Conservation (phyloP, 2,329 filamentous ascomycete genomes). For the Chaetomium globosum region DNA sequence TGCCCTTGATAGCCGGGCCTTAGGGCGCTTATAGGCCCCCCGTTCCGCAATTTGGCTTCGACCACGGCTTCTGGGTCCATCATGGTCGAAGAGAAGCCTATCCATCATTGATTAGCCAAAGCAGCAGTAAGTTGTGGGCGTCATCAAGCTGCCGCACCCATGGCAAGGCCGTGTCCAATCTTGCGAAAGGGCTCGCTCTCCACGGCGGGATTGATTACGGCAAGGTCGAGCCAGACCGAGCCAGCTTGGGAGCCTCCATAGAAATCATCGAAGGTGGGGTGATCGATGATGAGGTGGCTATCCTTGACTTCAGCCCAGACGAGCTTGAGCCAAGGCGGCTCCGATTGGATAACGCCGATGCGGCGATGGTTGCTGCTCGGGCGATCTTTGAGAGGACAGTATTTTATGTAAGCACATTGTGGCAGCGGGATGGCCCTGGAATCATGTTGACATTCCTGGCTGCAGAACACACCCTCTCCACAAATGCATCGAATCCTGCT, state of each 20-base stretch:
- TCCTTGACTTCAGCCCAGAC: constrained; percentile 20
- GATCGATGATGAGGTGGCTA: constrained; percentile 16
- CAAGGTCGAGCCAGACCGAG: constrained; percentile 10
- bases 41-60: constrained; percentile 6
- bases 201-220: constrained; percentile 14
- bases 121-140: background rate
- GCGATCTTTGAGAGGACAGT: background rate
- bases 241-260: background rate
- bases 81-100: constrained; percentile 9
- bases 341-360: constrained; percentile 1
- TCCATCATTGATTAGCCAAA: background rate
- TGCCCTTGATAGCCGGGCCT: background rate
- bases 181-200: background rate
- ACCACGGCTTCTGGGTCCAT: background rate
- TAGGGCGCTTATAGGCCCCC: background rate
- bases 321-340: background rate
- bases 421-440: too few species aligned
- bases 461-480: constrained; percentile 13
- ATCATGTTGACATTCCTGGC: background rate
- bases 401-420: background rate
- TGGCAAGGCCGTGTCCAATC: constrained; percentile 19
- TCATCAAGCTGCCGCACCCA: constrained; percentile 5
- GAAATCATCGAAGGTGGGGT: constrained; percentile 1
- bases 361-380: constrained; percentile 21
- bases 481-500: background rate